Conservation (phyloP, 2,329 filamentous ascomycete genomes). For the Chaetomium sp. region DNA sequence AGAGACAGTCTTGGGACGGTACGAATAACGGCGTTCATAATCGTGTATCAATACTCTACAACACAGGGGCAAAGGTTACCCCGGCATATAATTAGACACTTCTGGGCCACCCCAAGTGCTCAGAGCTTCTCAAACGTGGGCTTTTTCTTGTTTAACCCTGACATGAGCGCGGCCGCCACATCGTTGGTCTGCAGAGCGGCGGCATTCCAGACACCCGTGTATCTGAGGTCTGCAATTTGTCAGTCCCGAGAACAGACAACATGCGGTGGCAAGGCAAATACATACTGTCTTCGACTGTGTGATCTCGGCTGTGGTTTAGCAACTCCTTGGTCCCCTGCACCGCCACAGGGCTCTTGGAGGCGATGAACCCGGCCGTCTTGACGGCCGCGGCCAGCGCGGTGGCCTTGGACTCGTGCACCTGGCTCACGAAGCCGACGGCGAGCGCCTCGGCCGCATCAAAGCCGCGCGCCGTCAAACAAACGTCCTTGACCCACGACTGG, state of each 20-base stretch:
- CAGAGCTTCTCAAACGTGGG: slow-evolving; percentile 85
- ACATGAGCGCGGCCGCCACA: slow-evolving; percentile 71
- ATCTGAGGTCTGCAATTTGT: slow-evolving; percentile 62
- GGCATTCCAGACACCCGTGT: slow-evolving; percentile 86
- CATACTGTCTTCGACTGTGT: slow-evolving; percentile 73
- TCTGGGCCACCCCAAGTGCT: slow-evolving; percentile 5
- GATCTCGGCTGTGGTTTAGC: slow-evolving; percentile 78
- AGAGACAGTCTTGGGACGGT: neutral
- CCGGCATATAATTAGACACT: neutral
- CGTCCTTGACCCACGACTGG: slow-evolving; percentile 77
- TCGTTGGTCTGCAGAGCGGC: slow-evolving; percentile 80
- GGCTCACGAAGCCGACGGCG: slow-evolving; percentile 69
- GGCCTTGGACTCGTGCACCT: slow-evolving; percentile 64
- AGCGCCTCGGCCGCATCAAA: slow-evolving; percentile 71
- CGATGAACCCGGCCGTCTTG: slow-evolving; percentile 65
- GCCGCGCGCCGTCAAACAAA: slow-evolving; percentile 69
- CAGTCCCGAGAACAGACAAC: slow-evolving; percentile 12
- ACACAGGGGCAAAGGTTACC: neutral
- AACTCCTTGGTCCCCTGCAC: slow-evolving; percentile 87
- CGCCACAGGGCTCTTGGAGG: slow-evolving; percentile 82
- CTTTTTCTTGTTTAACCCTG: slow-evolving; percentile 75
- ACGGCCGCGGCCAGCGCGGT: slow-evolving; percentile 64
- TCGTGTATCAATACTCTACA: neutral
- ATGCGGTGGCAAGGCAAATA: slow-evolving; percentile 30
- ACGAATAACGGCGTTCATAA: slow-evolving; percentile 10